Conservation (phyloP, 192 early-diverging fungal species). For the Backusella westeae region DNA sequence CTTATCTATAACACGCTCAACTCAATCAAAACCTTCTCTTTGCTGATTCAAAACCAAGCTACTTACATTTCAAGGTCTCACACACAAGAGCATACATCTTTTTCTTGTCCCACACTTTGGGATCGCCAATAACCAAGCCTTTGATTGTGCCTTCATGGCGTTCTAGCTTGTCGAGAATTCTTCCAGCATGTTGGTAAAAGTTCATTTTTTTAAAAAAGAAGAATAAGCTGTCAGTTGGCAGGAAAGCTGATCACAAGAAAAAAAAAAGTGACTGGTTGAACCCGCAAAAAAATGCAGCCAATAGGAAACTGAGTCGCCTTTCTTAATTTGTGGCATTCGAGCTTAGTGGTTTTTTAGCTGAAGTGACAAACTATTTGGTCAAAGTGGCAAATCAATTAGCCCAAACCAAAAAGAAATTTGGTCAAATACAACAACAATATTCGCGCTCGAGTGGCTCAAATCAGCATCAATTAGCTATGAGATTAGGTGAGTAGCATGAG, state of each 20-base stretch:
- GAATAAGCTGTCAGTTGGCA: background rate
- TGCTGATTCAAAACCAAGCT: background rate
- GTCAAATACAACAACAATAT: no score
- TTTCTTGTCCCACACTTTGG: conserved; percentile 72
- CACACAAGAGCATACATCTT: conserved; percentile 87
- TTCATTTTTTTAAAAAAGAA: conserved; percentile 41
- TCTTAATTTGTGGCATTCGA: no score
- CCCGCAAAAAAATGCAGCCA: background rate
- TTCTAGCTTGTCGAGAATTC: conserved; percentile 71
- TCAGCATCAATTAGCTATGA: no score
- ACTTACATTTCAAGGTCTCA: conserved; percentile 84
- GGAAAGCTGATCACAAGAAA: background rate
- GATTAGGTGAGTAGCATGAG: no score
- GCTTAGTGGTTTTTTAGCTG: no score
- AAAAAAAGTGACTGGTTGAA: background rate
- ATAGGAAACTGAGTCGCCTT: background rate
- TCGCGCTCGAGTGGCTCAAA: no score
- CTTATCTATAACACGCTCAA: conserved; percentile 37
- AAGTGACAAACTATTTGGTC: no score
- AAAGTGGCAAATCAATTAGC: no score
- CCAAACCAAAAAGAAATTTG: no score
- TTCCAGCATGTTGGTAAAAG: conserved; percentile 74
- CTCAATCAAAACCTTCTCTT: background rate
- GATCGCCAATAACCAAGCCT: conserved; percentile 66
- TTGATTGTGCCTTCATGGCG: conserved; percentile 78